Base-by-base conservation (phyloP, 2,329 filamentous ascomycete species). In the Xylariaceae sp. region DNA sequence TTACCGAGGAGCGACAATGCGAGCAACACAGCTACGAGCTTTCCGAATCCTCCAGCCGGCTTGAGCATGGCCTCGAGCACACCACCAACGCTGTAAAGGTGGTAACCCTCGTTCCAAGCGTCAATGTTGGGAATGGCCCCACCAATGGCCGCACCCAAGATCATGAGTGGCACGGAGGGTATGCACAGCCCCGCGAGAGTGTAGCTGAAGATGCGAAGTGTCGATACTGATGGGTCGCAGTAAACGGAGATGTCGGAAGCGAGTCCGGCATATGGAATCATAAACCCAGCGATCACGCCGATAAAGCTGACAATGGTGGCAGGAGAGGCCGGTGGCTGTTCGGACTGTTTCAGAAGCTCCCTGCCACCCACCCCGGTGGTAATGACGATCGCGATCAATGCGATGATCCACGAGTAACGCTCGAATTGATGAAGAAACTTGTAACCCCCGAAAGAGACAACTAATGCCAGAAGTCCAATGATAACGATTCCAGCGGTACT, bases 391-490 rank as follows among this genome's bases (percentile, higher is more conserved):
- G 75, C 69, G 44, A 81, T 63, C 22, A 82, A 56, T 16, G 78
- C 74, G 0, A 76, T 74, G 41, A 81, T 72, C 67, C 73, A 82
- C 3, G 77, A 73, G 54, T 72, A 82, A 3, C 73, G 72, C 61
- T 83, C 78, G 54, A 77, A 83, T 36, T 73, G 60, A 57, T 83
- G 79, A 35, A 83, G 63, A 3, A 77, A 65, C 39, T 66, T 67
- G 58, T 79, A 83, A 4, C 81, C 81, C 49, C 75, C 79, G 60
- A 84, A 83, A 0, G 79, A 82, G 35, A 84, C 74, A 37, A 78
- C 52, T n/a, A 84, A 66, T 0, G 75, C 72, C 1, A 83, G 55
- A 2, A 83, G 45, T 8, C 74, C 72, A 47, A 81, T 77, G 45
- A 85, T 75, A 55, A 82, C 74, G 43, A 85, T 83, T 33, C 81